Percentiles rank a stretch among this genome's conserved stretches.
Evolutionary conservation across 2,329 filamentous ascomycete species (phyloP).

Genomic region (Magnaporthiopsis incrustans): DNA sequence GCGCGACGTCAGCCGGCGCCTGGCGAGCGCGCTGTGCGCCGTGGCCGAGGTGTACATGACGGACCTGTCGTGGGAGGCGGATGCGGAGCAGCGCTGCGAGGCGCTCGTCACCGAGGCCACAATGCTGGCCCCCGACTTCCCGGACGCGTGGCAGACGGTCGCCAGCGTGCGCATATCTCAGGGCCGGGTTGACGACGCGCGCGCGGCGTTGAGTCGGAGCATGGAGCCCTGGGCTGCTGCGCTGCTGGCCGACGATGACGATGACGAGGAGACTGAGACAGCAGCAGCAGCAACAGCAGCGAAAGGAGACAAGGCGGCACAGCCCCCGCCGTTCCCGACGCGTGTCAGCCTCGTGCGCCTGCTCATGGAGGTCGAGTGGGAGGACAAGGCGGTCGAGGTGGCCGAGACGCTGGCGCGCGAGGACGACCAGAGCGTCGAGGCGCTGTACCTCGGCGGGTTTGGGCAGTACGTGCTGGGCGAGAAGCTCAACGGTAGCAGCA

Average conservation of each 20-base stretch:
- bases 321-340: conserved; percentile 77
- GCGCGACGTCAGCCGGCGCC: conserved; percentile 67
- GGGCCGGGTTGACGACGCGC: conserved; percentile 67
- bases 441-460: conserved; percentile 96
- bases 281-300: not conserved
- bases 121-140: conserved; percentile 68
- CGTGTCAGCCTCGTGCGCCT: conserved; percentile 77
- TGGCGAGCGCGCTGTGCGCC: conserved; percentile 87
- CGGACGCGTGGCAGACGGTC: conserved; percentile 91
- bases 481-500: conserved; percentile 44
- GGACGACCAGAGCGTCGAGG: conserved; percentile 90
- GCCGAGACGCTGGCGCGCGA: conserved; percentile 77
- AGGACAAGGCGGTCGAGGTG: conserved; percentile 76
- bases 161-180: conserved; percentile 93
- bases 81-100: conserved; percentile 86
- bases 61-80: conserved; percentile 84
- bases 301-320: conserved; percentile 51
- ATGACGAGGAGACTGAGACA: not conserved
- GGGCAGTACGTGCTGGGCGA: conserved; percentile 73
- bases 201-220: conserved; percentile 68
- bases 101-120: conserved; percentile 83
- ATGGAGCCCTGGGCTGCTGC: conserved; percentile 60
- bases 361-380: conserved; percentile 83
- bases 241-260: not conserved
- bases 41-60: conserved; percentile 99